Base-by-base conservation (phyloP, 2,329 filamentous ascomycete genomes). In the Cordyceps militaris region DNA sequence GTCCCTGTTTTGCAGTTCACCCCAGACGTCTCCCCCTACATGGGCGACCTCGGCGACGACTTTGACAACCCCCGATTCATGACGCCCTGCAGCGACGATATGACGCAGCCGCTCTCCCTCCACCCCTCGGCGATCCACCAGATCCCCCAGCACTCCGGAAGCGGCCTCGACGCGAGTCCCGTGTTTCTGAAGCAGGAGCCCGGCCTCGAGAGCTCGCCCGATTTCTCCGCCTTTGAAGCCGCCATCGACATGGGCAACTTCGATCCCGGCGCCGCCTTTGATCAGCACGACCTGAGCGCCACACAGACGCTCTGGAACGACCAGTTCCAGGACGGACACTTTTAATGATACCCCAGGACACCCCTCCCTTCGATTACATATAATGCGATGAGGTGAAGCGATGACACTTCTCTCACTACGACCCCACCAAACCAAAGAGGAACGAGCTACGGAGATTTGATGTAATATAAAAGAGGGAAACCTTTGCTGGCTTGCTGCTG, bases 11-110 rank as follows among this genome's bases (percentile, higher is more conserved):
- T 63, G 9, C 65, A 75, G 66, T 74, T 70, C 61, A 71, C 69
- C 14, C 70, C 73, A 10, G 74, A 74, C 21, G 72, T 70, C 46
- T 72, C 72, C 5, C 71, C 70, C 23, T 72, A 71, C 67, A 59
- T 70, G 55, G 60, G 67, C 58, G 69, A 74, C 59, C 68, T 69
- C 62, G 62, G 61, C 47, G 68, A 72, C 48, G 71, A 73, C 52
- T 70, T 73, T 40, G 58, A 59, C 38, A 68, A 68, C 16, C 63
- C 70, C 58, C 70, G 76, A 13, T 74, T 82, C 28, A 74, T 81
- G 59, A 83, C 80, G 0, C 80, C 80, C 1, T 78, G 74, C 67
- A 82, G 79, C 67, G 80, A 83, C 57, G 79, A 82, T 62, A 69
- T 71, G 68, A 38, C 64, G 1, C 63, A 66, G 6, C 55, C 59